Evolutionary conservation across 495 filamentous ascomycete species (phyloP).

Genomic region (Xylaria grammica): DNA sequence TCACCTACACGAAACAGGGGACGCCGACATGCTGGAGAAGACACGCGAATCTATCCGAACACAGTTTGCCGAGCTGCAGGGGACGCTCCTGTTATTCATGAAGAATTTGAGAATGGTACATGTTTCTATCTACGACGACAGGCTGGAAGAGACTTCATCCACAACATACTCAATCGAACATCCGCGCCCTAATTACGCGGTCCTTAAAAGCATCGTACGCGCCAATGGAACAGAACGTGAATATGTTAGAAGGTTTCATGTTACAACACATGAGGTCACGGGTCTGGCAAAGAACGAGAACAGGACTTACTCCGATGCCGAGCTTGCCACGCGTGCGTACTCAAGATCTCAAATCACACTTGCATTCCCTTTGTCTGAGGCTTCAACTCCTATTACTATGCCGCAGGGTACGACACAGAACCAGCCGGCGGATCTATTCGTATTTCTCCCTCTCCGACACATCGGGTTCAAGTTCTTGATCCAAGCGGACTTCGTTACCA

Average conservation of each 20-base stretch:
- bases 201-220: slow-evolving; percentile 12
- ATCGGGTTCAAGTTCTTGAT: slow-evolving; percentile 52
- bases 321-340: slow-evolving; percentile 29
- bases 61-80: slow-evolving; percentile 42
- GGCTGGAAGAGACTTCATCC: slow-evolving; percentile 13
- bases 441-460: slow-evolving; percentile 45
- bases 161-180: slow-evolving; percentile 20
- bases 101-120: slow-evolving; percentile 42
- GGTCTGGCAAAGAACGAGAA: slow-evolving; percentile 41
- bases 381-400: slow-evolving; percentile 35
- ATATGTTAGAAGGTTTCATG: slow-evolving; percentile 28
- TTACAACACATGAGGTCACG: slow-evolving; percentile 26
- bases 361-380: slow-evolving; percentile 45
- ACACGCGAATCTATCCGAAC: slow-evolving; percentile 33
- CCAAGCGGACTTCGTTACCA: slow-evolving; percentile 53
- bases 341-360: slow-evolving; percentile 40
- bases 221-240: slow-evolving; percentile 14
- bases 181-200: neutral
- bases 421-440: slow-evolving; percentile 43
- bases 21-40: slow-evolving; percentile 12
- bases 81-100: slow-evolving; percentile 45
- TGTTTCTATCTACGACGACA: slow-evolving; percentile 34
- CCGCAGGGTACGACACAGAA: too few species aligned
- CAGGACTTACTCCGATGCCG: slow-evolving; percentile 31
- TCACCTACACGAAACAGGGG: slow-evolving; percentile 34